Percentiles rank a stretch among this genome's conserved stretches.
phyloP scores from a whole-genome alignment of 164 flowering plant species.

The Amborella trichopoda region DNA sequence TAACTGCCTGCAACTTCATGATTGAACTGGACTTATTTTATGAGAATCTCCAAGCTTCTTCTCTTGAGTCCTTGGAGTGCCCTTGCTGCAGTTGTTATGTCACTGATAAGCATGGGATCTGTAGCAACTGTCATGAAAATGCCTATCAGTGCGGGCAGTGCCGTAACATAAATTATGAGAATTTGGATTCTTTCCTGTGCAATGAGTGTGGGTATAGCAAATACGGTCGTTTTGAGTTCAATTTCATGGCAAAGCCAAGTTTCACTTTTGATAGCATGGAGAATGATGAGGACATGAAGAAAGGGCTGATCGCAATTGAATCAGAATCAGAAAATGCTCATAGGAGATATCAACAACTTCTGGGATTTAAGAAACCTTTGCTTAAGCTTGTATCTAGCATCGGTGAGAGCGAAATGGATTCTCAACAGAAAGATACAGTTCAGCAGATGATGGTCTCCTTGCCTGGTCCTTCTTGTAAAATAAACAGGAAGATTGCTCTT shows the following conservation, averaged over 20 bases:
- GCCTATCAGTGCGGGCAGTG: slow-evolving; percentile 74
- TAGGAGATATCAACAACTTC: slow-evolving; percentile 91
- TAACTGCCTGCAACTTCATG: not conserved
- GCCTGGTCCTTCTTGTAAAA: slow-evolving; percentile 96
- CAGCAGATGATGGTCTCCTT: slow-evolving; percentile 99
- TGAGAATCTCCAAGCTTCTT: not conserved
- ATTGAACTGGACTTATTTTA: not conserved
- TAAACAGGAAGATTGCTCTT: slow-evolving; percentile 34
- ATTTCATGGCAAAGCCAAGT: slow-evolving; percentile 98
- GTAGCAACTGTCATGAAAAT: not conserved
- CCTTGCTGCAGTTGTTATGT: not conserved
- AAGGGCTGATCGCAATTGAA: slow-evolving; percentile 95
- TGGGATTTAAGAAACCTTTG: slow-evolving; percentile 96
- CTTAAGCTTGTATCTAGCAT: slow-evolving; percentile 95
- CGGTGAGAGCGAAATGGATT: slow-evolving; percentile 95
- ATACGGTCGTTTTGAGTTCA: slow-evolving; percentile 97
- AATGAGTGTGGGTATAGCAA: slow-evolving; percentile 99
- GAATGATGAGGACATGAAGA: slow-evolving; percentile 98
- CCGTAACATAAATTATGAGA: slow-evolving; percentile 97
- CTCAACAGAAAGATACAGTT: slow-evolving; percentile 96
- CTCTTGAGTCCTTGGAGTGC: not conserved
- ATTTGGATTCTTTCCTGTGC: slow-evolving; percentile 93
- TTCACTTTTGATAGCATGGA: slow-evolving; percentile 96
- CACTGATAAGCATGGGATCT: not conserved
- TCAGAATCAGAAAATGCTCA: slow-evolving; percentile 99